phyloP scores from a whole-genome alignment of 2,329 filamentous ascomycete species.

The Escovopsis sp. region DNA sequence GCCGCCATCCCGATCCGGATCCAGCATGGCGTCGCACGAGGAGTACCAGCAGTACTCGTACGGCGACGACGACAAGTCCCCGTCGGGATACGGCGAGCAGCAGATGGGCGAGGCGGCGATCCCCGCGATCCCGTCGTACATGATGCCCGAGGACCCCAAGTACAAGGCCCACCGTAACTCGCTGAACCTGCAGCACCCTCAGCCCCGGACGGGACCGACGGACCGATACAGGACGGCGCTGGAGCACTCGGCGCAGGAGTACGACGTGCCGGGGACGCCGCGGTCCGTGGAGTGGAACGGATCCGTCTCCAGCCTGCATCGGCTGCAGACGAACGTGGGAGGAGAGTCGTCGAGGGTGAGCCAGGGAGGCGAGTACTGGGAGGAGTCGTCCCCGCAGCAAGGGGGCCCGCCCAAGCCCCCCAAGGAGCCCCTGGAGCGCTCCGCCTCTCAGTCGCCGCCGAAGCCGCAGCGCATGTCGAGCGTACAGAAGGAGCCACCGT shows the following conservation, averaged over 20 bases:
- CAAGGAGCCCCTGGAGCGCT: constrained; percentile 42
- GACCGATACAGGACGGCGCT: constrained; percentile 60
- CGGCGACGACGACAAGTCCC: constrained; percentile 42
- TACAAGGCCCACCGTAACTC: constrained; percentile 74
- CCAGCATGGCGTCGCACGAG: constrained; percentile 54
- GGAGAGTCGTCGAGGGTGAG: constrained; percentile 18
- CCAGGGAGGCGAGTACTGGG: constrained; percentile 29
- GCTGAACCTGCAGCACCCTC: constrained; percentile 64
- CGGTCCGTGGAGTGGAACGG: constrained; percentile 48
- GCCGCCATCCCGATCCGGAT: constrained; percentile 60
- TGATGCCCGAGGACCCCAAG: constrained; percentile 54
- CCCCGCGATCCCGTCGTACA: constrained; percentile 35
- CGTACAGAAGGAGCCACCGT: constrained; percentile 39
- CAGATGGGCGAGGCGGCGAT: constrained; percentile 13
- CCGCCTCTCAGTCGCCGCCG: constrained; percentile 28
- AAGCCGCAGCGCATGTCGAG: constrained; percentile 34
- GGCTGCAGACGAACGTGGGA: constrained; percentile 35
- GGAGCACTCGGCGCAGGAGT: constrained; percentile 58
- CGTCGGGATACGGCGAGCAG: constrained; percentile 34
- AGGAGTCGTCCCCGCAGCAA: constrained; percentile 27
- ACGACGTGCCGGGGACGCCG: constrained; percentile 45
- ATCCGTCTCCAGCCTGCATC: constrained; percentile 43
- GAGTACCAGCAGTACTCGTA: constrained; percentile 40
- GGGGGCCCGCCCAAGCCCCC: constrained; percentile 42
- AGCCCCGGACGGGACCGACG: constrained; percentile 59